Percentiles rank a stretch among this genome's conserved stretches.
These are phyloP conservation scores for Poa pratensis DNA, from an alignment of 176 grass and related monocot species.

Conservation along the genomic window DNA sequence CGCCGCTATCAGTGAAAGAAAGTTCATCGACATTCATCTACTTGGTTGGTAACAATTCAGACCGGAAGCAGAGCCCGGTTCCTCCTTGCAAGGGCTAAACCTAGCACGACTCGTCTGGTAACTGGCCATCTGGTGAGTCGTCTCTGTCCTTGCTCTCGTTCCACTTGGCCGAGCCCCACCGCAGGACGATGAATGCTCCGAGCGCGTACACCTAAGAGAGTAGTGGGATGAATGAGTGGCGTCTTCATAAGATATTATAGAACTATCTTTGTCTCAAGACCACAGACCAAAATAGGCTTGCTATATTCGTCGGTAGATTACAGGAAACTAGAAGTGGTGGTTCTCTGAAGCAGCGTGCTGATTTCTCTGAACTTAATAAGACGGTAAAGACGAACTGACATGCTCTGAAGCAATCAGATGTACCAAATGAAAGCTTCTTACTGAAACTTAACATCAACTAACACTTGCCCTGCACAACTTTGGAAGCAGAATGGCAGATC, in stretches of 20 bases:
- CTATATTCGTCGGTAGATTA: not conserved
- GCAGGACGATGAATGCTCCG: constrained; percentile 67
- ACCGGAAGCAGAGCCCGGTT: not conserved
- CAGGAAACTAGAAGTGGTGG: no score
- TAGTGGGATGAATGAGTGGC: not conserved
- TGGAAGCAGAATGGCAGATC: not conserved
- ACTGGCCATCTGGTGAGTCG: constrained; percentile 36
- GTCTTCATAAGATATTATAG: not conserved
- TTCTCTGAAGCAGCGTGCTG: not conserved
- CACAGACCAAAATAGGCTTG: not conserved
- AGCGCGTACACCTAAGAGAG: constrained; percentile 70
- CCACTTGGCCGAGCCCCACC: constrained; percentile 79
- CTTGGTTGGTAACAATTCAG: not conserved
- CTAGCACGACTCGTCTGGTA: not conserved
- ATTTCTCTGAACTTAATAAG: not conserved
- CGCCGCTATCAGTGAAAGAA: no score
- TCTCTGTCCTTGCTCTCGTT: constrained; percentile 64
- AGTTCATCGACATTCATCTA: constrained; percentile 11
- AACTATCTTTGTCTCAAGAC: not conserved
- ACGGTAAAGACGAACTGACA: not conserved
- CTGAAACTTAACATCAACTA: not conserved
- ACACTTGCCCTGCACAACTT: not conserved
- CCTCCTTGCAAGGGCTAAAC: not conserved
- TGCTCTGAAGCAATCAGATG: not conserved
- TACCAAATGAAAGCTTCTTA: not conserved